These are phyloP conservation scores for Saccharomyces hybrid DNA, from an alignment of 1,139 yeast genomes.

Conservation along the genomic window DNA sequence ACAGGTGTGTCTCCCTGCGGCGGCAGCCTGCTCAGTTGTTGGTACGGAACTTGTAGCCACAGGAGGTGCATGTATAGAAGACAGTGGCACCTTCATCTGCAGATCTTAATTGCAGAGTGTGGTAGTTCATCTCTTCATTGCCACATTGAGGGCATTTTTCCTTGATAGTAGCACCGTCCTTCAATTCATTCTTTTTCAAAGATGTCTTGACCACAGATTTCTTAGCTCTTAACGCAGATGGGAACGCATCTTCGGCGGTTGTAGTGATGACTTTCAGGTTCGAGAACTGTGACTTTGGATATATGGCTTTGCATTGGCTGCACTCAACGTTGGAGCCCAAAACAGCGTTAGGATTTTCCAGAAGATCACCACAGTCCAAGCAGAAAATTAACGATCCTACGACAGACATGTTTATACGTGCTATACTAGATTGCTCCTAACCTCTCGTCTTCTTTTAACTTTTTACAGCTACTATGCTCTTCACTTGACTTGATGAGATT, in stretches of 20 bases:
- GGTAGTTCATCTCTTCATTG: constrained; percentile 95
- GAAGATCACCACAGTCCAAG: constrained; percentile 83
- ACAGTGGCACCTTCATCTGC: constrained; percentile 99
- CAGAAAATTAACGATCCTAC: constrained; percentile 95
- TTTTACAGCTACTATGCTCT: not conserved
- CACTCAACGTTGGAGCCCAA: constrained; percentile 52
- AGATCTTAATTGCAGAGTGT: constrained; percentile 88
- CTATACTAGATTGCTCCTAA: not conserved
- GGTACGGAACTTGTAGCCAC: constrained; percentile 91
- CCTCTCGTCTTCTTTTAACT: not conserved
- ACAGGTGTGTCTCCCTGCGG: not conserved
- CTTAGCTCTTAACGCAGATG: constrained; percentile 71
- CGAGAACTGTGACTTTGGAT: constrained; percentile 51
- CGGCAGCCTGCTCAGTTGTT: constrained; percentile 42
- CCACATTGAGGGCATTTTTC: constrained; percentile 98
- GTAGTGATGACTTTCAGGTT: constrained; percentile 79
- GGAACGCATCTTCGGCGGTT: constrained; percentile 84
- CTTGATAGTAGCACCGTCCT: constrained; percentile 91
- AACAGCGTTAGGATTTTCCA: constrained; percentile 50
- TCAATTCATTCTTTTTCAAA: constrained; percentile 67
- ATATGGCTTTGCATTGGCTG: constrained; percentile 58
- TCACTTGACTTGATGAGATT: too few relatives aligned
- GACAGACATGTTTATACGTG: constrained; percentile 56
- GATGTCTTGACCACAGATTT: constrained; percentile 86
- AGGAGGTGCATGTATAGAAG: constrained; percentile 87